These are phyloP conservation scores for Botrytis sinoallii DNA, from an alignment of 2,329 filamentous ascomycete genomes.

Conservation along the genomic window DNA sequence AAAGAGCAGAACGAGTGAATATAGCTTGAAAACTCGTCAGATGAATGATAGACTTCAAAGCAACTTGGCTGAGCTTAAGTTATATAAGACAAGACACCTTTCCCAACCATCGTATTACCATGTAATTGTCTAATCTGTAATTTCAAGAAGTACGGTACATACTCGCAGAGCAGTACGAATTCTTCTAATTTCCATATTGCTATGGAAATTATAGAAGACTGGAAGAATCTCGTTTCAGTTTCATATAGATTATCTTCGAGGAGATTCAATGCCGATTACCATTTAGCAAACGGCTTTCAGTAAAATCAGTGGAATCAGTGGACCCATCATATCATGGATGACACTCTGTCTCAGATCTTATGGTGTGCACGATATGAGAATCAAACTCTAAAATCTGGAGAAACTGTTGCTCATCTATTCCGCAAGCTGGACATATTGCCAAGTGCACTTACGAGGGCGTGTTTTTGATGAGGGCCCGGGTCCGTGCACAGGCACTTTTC, in stretches of 20 bases:
- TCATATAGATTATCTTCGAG: not conserved
- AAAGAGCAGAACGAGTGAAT: not conserved
- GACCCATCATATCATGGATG: not conserved
- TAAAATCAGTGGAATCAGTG: not conserved
- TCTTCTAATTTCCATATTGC: not conserved
- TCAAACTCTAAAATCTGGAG: not conserved
- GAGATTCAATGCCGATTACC: not conserved
- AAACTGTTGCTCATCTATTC: not conserved
- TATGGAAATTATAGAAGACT: not conserved
- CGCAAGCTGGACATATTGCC: not conserved
- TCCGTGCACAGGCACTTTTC: no score
- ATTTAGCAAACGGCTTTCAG: not conserved
- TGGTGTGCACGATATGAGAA: not conserved
- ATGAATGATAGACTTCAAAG: not conserved
- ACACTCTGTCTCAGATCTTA: not conserved
- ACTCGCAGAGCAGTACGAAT: no score
- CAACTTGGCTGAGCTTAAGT: not conserved
- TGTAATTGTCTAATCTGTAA: not conserved
- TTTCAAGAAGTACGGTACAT: not conserved
- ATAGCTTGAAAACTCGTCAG: not conserved
- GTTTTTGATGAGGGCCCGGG: no score
- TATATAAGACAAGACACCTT: not conserved
- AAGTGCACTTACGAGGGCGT: not conserved
- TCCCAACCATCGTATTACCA: not conserved
- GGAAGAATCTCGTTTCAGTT: not conserved